A percentile compares a stretch with the other conserved stretches of the same genome.
Conservation (phyloP, 2,329 filamentous ascomycete genomes). For the Fragosphaeria purpurea region DNA sequence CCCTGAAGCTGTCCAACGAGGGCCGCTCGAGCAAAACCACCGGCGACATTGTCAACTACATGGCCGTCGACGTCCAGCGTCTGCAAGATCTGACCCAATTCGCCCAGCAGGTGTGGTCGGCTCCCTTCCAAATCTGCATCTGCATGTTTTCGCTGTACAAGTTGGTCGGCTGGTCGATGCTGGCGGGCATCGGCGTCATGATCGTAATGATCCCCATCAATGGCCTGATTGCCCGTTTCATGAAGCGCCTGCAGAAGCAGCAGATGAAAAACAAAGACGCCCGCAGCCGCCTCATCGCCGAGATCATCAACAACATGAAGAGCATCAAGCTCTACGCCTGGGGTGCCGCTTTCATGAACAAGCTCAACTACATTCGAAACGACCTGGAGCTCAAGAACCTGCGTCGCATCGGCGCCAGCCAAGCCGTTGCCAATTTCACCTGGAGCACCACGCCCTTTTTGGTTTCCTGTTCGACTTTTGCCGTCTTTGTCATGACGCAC, state of each 20-base stretch:
- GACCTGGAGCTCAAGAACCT: constrained; percentile 92
- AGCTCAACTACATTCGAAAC: constrained; percentile 91
- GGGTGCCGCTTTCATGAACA: constrained; percentile 95
- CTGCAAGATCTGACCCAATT: constrained; percentile 93
- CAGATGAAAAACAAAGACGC: constrained; percentile 99
- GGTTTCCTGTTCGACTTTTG: constrained; percentile 93
- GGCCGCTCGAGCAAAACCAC: constrained; percentile 82
- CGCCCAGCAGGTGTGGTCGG: constrained; percentile 90
- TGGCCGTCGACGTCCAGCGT: constrained; percentile 96
- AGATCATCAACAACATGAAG: constrained; percentile 99
- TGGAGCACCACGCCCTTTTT: constrained; percentile 97
- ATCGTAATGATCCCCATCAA: constrained; percentile 95
- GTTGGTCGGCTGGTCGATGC: constrained; percentile 89
- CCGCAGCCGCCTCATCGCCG: constrained; percentile 84
- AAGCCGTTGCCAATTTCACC: constrained; percentile 92
- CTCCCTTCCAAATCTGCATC: constrained; percentile 88
- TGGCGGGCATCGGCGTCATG: constrained; percentile 92
- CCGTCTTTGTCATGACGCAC: constrained; percentile 81
- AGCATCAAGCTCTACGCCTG: constrained; percentile 98
- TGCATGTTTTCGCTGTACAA: constrained; percentile 96
- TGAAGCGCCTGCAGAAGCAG: constrained; percentile 88
- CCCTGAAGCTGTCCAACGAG: constrained; percentile 83
- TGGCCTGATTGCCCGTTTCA: constrained; percentile 79
- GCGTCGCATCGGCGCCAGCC: constrained; percentile 88
- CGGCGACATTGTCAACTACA: constrained; percentile 97